phyloP scores from a whole-genome alignment of 805 yeast species.

The Saccharomycopsis selenospora region DNA sequence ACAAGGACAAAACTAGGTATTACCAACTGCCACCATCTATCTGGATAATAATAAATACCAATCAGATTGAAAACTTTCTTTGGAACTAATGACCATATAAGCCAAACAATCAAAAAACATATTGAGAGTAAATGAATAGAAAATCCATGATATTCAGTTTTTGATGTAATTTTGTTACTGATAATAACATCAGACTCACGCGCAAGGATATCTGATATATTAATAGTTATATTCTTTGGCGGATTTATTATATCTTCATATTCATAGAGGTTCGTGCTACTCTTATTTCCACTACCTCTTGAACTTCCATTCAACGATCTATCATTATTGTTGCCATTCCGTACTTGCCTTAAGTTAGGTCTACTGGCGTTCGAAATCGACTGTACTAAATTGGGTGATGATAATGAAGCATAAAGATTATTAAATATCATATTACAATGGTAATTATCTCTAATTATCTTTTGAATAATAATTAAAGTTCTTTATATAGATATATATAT shows the following conservation, averaged over 20 bases:
- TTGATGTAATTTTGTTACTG: conserved; percentile 44
- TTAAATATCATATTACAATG: conserved; percentile 13
- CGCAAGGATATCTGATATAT: conserved; percentile 47
- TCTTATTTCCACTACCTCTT: neutral
- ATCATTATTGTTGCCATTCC: neutral
- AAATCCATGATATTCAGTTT: conserved; percentile 83
- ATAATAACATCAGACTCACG: conserved; percentile 61
- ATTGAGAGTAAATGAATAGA: conserved; percentile 67
- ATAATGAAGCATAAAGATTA: conserved; percentile 20
- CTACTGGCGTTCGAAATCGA: conserved; percentile 1
- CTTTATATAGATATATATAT: no score
- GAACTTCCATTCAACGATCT: neutral
- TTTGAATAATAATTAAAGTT: no score
- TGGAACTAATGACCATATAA: conserved; percentile 74
- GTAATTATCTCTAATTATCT: no score
- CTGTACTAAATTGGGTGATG: conserved; percentile 16
- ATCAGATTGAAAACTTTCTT: conserved; percentile 41
- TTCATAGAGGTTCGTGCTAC: conserved; percentile 12
- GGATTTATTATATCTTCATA: conserved; percentile 19
- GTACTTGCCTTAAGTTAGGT: neutral
- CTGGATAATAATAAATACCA: conserved; percentile 70
- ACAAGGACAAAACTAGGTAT: conserved; percentile 66
- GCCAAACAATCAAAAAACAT: conserved; percentile 46
- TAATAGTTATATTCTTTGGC: conserved; percentile 13
- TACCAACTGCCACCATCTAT: conserved; percentile 86